Base-by-base conservation (phyloP, 139 green algal species). In the Tetradesmus lagerheimii region DNA sequence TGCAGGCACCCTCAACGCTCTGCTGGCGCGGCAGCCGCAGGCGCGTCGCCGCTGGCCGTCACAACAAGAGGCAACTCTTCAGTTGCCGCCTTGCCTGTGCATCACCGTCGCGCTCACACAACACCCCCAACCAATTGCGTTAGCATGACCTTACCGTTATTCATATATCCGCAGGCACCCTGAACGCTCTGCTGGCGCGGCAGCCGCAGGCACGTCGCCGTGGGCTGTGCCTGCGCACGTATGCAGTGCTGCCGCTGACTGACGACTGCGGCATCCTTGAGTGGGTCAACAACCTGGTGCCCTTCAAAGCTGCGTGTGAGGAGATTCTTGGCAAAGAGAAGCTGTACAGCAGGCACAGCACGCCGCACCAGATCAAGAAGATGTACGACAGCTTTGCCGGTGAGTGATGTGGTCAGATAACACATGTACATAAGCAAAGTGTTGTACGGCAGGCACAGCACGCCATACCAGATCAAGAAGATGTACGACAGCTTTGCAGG, bases 181-280 rank as follows among this genome's bases (percentile, higher is more conserved):
- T 92, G 20, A 92, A 92, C 64, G 82, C 90, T 4, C 88, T 97
- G 53, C 83, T 97, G 23, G 45, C 74, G 5, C 87, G 74, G 1
- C 85, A 89, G 16, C 85, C 71, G 12, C 64, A 80, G 27, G 93
- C 93, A 0, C 94, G 97, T 27, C 92, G 96, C 34, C 93, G 98
- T 37, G 92, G 93, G 53, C 93, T 99, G 64, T 92, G 95, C 80
- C 87, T 99, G 27, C 94, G 97, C 83, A 98, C 96, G 20, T 98
- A 96, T 57, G 95, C 96, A 15, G 98, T 99, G 74, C 86, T 98
- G 81, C 96, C 98, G 0, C 93, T 99, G 1, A 97, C 96, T 5
- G 98, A 99, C 91, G 97, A 99, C 91, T 98, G 96, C 81, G 98
- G 98, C 53, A 93, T 99, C 43, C 93, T 98, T 80, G 89, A 95